Conservation (phyloP, 148 eudicot genomes). For the Rheum nobile region DNA sequence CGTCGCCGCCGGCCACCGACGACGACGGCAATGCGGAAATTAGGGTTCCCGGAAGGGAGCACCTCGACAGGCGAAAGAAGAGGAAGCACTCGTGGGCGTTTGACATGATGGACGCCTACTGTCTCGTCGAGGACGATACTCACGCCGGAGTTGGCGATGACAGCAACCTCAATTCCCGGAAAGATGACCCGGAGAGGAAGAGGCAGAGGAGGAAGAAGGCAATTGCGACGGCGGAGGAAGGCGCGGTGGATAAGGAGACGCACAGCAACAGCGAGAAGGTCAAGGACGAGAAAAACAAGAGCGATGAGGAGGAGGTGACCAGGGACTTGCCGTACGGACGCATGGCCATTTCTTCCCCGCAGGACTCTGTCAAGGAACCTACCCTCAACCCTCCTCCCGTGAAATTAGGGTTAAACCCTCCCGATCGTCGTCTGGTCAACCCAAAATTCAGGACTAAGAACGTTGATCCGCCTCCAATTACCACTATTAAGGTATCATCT, state of each 20-base stretch:
- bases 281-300: not conserved
- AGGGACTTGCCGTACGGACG: constrained; percentile 61
- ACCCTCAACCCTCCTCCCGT: constrained; percentile 28
- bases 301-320: constrained; percentile 20
- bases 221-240: not conserved
- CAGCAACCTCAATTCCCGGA: not conserved
- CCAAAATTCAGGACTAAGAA: constrained; percentile 72
- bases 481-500: constrained; percentile 53
- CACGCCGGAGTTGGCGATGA: constrained; percentile 38
- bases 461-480: constrained; percentile 53
- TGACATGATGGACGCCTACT: not conserved
- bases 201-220: not conserved
- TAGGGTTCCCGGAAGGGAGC: constrained; percentile 10
- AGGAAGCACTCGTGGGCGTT: not conserved
- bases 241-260: not conserved
- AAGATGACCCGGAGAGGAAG: constrained; percentile 8
- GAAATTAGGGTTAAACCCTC: constrained; percentile 42
- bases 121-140: not conserved
- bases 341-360: constrained; percentile 53
- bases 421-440: constrained; percentile 14
- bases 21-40: not conserved
- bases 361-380: not conserved
- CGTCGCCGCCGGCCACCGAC: constrained; percentile 36
- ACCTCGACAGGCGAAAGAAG: constrained; percentile 15
- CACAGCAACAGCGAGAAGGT: not conserved